Conservation (phyloP, 768 basidiomycete species). For the Boletus rex-veris region DNA sequence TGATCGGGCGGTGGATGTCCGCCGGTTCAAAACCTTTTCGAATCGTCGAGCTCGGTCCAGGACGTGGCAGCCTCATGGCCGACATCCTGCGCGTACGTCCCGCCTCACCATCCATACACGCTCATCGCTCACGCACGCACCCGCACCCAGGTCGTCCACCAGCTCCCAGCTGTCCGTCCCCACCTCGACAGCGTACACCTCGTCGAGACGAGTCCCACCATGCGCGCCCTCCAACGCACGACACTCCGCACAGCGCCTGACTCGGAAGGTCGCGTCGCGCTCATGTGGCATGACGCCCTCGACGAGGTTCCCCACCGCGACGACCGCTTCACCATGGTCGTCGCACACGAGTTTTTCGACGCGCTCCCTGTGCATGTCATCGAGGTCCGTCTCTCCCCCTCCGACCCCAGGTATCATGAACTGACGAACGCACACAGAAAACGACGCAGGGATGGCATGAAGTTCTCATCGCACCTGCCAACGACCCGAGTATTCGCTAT, state of each 20-base stretch:
- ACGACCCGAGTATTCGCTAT: constrained; percentile 37
- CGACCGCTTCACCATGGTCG: constrained; percentile 69
- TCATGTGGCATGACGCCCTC: constrained; percentile 74
- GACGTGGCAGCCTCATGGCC: constrained; percentile 86
- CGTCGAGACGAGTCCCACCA: constrained; percentile 72
- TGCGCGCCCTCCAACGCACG: constrained; percentile 60
- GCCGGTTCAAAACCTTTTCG: constrained; percentile 54
- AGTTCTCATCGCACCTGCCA: constrained; percentile 58
- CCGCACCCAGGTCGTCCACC: constrained; percentile 45
- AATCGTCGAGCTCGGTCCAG: constrained; percentile 90
- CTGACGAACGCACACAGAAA: constrained; percentile 47
- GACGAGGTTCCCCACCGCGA: constrained; percentile 56
- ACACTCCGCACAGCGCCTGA: constrained; percentile 40
- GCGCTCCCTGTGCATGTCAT: constrained; percentile 90
- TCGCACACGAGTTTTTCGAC: constrained; percentile 98
- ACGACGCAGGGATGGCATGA: constrained; percentile 81
- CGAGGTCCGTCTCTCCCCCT: constrained; percentile 49
- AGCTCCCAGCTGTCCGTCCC: constrained; percentile 38
- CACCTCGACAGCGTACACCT: constrained; percentile 58
- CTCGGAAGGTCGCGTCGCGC: constrained; percentile 28
- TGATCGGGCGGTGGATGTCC: constrained; percentile 69
- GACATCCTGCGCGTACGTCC: constrained; percentile 78
- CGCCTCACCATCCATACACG: background rate
- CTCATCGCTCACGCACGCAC: background rate
- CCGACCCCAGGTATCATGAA: background rate